Evolutionary conservation across 805 yeast species (phyloP), one percentile per base, ranked within the genome.

Genomic region (Saccharomycopsis fibuligera): DNA sequence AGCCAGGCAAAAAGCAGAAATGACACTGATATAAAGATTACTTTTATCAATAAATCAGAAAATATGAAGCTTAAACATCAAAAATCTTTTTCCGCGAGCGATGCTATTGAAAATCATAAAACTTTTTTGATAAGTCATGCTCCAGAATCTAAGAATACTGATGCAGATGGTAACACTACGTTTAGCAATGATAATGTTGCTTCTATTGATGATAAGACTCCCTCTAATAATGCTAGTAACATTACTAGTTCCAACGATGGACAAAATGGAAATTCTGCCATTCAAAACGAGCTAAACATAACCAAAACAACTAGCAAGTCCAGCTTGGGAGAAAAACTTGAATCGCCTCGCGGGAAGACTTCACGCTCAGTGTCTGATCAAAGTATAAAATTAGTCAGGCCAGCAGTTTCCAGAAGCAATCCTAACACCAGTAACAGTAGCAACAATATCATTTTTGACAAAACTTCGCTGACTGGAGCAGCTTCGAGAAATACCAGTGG

Each of bases 1-100:
- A n/a, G n/a, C n/a, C n/a, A n/a, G n/a, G 5, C n/a, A 8, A 14
- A 37, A 37, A 37, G 27, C 41, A 37, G 19, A 22, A 33, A 30
- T 23, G 38, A n/a, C 12, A 23, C n/a, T 5, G 31, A 42, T 22
- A 30, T 33, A 21, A 44, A 19, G 16, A 19, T 17, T 14, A 5
- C 25, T 25, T 19, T 9, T 8, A 37, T 37, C 14, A 44, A 35
- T 22, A 27, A 44, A 17, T n/a, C 19, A 3, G 19, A 33, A 12
- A 33, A 10, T 5, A 33, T 33, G 8, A 33, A 33, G n/a, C 17
- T 33, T 8, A 33, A 38, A 38, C 41, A 38, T n/a, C 9, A 38
- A 38, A 38, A 38, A 38, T 38, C 41, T 5, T 23, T 38, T 23
- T 38, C 41, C 24, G 17, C 29, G 10, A n/a, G 41, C n/a, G 25